Evolutionary conservation across 1,284 basidiomycete genomes (phyloP), one percentile per base, ranked within the genome.

Genomic region (Takashimella koratensis): DNA sequence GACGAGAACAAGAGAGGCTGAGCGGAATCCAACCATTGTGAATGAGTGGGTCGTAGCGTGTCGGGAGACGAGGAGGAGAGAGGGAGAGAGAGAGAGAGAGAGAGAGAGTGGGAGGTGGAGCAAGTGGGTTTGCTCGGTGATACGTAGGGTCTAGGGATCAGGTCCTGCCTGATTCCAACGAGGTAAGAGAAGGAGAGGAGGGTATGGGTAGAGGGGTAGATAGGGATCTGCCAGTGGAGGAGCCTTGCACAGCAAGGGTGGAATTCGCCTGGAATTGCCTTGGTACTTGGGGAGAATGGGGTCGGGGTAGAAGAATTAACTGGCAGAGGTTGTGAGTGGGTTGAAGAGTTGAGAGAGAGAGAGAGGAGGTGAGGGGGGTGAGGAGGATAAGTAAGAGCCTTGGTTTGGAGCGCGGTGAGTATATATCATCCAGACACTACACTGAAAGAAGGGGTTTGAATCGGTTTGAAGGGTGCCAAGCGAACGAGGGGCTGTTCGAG

Each of bases 1-100:
- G 40, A 63, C 53, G 41, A 65, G 45, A n/a, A 60, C 53, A 6
- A 57, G 43, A 22, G 56, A 53, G 46, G 50, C 47, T 11, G 63
- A 57, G 27, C 59, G 59, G 53, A 66, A 49, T 25, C 54, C 48
- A 43, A 66, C 64, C 64, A 66, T 66, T 42, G 48, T 59, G 60
- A 27, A 12, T 16, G 12, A 36, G 12, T 23, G n/a, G 19, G 16
- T 11, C 41, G 16, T 47, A 1, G 40, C 16, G 45, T 39, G 21
- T 43, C 25, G 45, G 51, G 45, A 8, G 43, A 27, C 6, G 24
- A 16, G 12, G 11, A 42, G 20, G 43, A 12, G 23, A 26, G 25
- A 41, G 46, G 36, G 36, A 30, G 24, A 41, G 49, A 45, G 22
- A 8, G 30, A 36, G 16, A 8, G 30, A 36, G 30, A 36, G 16